Percentiles rank a stretch among this genome's conserved stretches.
phyloP scores from a whole-genome alignment of 106 monocot genomes.

The Triglochin maritima region DNA sequence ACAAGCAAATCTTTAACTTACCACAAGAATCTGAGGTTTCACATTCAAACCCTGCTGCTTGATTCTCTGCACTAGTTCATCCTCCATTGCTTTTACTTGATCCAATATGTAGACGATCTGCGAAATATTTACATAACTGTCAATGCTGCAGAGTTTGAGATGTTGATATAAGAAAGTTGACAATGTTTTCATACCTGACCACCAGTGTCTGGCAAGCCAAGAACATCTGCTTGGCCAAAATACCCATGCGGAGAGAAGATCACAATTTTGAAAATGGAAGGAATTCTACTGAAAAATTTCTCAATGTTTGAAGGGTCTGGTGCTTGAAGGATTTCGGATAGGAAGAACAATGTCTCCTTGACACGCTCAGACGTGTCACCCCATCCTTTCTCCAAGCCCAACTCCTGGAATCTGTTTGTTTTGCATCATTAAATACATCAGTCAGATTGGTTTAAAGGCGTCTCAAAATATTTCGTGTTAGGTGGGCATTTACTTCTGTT shows the following conservation, averaged over 20 bases:
- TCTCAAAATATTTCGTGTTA: too few relatives aligned
- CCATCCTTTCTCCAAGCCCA: slow-evolving; percentile 94
- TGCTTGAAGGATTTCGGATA: slow-evolving; percentile 89
- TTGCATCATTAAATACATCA: too few relatives aligned
- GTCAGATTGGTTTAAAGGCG: too few relatives aligned
- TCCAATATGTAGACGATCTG: slow-evolving; percentile 94
- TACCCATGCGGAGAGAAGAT: slow-evolving; percentile 90
- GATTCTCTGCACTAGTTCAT: slow-evolving; percentile 81
- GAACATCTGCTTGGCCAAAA: slow-evolving; percentile 91
- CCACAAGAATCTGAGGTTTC: slow-evolving; percentile 86
- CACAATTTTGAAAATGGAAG: slow-evolving; percentile 67
- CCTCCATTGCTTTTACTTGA: slow-evolving; percentile 89
- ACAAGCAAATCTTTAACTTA: slow-evolving; percentile 12
- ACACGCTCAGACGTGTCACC: slow-evolving; percentile 73
- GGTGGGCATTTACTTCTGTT: slow-evolving; percentile 42
- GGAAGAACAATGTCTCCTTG: slow-evolving; percentile 55
- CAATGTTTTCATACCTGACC: slow-evolving; percentile 51
- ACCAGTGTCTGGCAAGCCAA: slow-evolving; percentile 93
- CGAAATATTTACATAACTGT: background rate
- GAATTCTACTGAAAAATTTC: slow-evolving; percentile 73
- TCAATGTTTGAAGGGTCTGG: slow-evolving; percentile 68
- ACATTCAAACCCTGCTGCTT: slow-evolving; percentile 65
- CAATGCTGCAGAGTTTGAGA: background rate
- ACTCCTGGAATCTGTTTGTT: slow-evolving; percentile 63
- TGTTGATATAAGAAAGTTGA: background rate